phyloP scores from a whole-genome alignment of 306 rosid species.

The Cucurbita argyrosperma region DNA sequence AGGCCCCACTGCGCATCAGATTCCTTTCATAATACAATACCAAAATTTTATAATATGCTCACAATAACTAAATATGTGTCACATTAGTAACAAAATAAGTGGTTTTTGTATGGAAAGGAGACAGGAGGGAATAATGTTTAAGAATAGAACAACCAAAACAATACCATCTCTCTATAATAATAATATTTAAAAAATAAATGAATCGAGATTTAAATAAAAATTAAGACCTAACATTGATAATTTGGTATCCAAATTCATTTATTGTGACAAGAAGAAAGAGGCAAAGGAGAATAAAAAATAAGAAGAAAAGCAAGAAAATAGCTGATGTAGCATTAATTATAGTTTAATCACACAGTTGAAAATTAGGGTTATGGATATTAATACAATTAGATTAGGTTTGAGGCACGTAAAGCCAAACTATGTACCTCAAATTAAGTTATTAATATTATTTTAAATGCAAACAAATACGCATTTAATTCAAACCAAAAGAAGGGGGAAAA shows the following conservation, averaged over 20 bases:
- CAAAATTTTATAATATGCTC: neutral
- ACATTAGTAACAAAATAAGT: too few species aligned
- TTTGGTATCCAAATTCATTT: neutral
- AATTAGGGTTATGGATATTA: neutral
- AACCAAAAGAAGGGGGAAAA: neutral
- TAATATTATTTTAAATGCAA: neutral
- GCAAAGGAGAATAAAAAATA: neutral
- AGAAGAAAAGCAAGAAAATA: neutral
- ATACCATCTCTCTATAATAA: neutral
- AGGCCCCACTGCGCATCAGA: neutral
- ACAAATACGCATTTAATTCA: neutral
- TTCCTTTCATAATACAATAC: neutral
- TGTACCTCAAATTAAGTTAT: neutral
- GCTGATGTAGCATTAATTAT: conserved; percentile 3
- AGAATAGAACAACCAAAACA: neutral
- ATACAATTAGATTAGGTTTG: neutral
- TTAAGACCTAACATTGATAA: neutral
- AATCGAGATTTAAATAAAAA: neutral
- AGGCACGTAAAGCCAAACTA: neutral
- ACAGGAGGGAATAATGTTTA: neutral
- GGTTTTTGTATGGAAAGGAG: neutral
- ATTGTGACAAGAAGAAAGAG: neutral
- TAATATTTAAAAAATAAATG: neutral
- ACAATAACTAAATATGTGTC: too few species aligned
- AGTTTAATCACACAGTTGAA: neutral